These are phyloP conservation scores for Astrothelium macrocarpum DNA, from an alignment of 495 filamentous ascomycete genomes.

Conservation along the genomic window DNA sequence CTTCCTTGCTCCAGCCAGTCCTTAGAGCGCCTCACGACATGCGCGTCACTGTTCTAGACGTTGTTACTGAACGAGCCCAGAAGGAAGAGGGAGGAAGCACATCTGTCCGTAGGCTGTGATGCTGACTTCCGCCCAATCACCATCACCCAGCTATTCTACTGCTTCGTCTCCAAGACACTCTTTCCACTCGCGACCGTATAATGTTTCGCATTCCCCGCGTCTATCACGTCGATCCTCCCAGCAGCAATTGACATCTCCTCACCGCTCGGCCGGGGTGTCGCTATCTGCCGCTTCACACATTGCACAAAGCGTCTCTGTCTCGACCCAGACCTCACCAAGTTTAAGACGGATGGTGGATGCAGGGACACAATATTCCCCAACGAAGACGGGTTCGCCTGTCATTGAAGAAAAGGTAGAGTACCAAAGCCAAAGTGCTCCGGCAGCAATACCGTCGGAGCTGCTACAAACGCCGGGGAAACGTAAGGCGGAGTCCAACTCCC, in stretches of 20 bases:
- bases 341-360: conserved; percentile 1
- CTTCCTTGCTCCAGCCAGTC: not conserved
- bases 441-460: not conserved
- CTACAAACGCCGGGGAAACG: conserved; percentile 13
- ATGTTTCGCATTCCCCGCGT: conserved; percentile 14
- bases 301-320: not conserved
- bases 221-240: conserved; percentile 1
- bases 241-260: not conserved
- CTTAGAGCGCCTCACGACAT: not conserved
- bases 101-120: not conserved
- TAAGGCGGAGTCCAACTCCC: conserved; percentile 15
- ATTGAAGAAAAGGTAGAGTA: not conserved
- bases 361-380: not conserved
- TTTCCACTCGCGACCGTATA: conserved; percentile 17
- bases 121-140: conserved; percentile 8
- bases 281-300: not conserved
- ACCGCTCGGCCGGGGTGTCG: not conserved
- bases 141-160: conserved; percentile 21
- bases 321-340: not conserved
- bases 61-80: not conserved
- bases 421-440: not conserved
- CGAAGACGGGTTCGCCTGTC: not conserved
- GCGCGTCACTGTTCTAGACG: not conserved
- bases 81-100: conserved; percentile 5
- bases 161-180: conserved; percentile 19